Conservation (phyloP, 2,329 filamentous ascomycete species). For the Ophiocordyceps robertsii region DNA sequence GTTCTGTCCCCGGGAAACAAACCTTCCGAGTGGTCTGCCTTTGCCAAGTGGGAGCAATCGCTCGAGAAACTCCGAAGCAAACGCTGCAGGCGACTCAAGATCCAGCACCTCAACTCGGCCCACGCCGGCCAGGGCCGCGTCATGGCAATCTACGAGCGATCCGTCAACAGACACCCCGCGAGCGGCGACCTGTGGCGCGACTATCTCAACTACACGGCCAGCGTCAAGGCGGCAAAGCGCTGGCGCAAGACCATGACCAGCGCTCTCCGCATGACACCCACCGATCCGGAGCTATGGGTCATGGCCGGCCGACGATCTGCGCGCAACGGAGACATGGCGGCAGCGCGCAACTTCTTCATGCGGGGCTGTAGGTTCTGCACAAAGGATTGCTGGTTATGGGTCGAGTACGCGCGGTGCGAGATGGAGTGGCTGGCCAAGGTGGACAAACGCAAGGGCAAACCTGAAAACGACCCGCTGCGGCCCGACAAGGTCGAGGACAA, state of each 20-base stretch:
- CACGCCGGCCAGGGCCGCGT: constrained; percentile 69
- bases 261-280: constrained; percentile 74
- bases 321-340: constrained; percentile 71
- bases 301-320: constrained; percentile 71
- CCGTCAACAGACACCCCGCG: constrained; percentile 70
- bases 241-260: constrained; percentile 52
- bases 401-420: constrained; percentile 83
- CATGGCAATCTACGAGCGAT: constrained; percentile 81
- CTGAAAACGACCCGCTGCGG: constrained; percentile 23
- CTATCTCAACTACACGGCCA: constrained; percentile 70
- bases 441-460: constrained; percentile 52
- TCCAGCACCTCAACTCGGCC: constrained; percentile 51
- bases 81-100: constrained; percentile 65
- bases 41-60: constrained; percentile 59
- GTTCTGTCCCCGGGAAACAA: constrained; percentile 70
- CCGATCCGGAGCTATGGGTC: constrained; percentile 73
- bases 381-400: constrained; percentile 59
- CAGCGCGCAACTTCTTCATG: constrained; percentile 74
- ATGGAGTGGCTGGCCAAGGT: constrained; percentile 85
- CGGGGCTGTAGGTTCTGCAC: constrained; percentile 83
- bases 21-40: constrained; percentile 69
- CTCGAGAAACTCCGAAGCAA: constrained; percentile 69
- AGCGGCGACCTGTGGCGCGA: constrained; percentile 76
- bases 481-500: constrained; percentile 36
- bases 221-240: constrained; percentile 50